Evolutionary conservation across 2,329 filamentous ascomycete genomes (phyloP).

Genomic region (Botrytis medusae): DNA sequence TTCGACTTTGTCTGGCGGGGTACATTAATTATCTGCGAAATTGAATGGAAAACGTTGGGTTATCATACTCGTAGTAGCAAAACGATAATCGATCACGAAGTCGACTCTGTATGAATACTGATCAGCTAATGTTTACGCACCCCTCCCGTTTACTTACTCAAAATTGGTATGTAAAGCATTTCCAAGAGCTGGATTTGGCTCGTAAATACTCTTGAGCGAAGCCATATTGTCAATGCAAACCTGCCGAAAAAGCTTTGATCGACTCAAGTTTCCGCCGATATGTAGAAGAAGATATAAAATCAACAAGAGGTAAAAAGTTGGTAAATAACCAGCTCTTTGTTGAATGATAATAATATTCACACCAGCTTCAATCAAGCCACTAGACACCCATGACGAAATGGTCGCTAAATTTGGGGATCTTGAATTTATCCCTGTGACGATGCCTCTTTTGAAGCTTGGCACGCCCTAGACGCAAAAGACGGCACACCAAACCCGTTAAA

Average conservation of each 20-base stretch:
- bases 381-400: slow-evolving; percentile 14
- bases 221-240: slow-evolving; percentile 30
- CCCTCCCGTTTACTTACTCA: slow-evolving; percentile 40
- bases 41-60: background rate
- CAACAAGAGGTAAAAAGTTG: slow-evolving; percentile 23
- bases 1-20: slow-evolving; percentile 58
- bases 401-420: slow-evolving; percentile 13
- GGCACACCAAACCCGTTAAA: background rate
- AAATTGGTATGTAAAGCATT: slow-evolving; percentile 43
- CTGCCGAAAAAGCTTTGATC: slow-evolving; percentile 17
- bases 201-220: slow-evolving; percentile 33
- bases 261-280: background rate
- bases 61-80: slow-evolving; percentile 61
- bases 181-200: slow-evolving; percentile 28
- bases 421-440: slow-evolving; percentile 2
- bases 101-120: slow-evolving; percentile 61
- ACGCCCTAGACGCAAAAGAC: too few species aligned
- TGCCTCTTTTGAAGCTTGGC: background rate
- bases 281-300: slow-evolving; percentile 8
- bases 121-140: slow-evolving; percentile 22
- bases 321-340: slow-evolving; percentile 19
- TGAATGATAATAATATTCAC: slow-evolving; percentile 6
- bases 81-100: slow-evolving; percentile 81
- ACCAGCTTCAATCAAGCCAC: slow-evolving; percentile 12
- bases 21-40: slow-evolving; percentile 27